Evolutionary conservation across 2,329 filamentous ascomycete genomes (phyloP).

Genomic region (Colletotrichum simmondsii): DNA sequence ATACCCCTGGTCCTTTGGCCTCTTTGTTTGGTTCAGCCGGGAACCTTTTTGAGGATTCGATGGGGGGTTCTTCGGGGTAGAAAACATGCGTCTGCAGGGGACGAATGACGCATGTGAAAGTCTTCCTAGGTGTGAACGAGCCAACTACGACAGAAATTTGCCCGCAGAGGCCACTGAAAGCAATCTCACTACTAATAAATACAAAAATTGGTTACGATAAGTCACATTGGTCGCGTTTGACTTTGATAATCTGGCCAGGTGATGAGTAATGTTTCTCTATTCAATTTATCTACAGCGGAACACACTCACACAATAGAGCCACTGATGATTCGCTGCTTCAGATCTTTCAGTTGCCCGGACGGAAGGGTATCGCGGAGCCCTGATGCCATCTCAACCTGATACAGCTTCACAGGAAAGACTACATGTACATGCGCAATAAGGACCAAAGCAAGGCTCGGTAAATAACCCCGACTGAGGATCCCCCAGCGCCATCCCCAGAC

Average conservation of each 20-base stretch:
- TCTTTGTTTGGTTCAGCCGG: neutral
- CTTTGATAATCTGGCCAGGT: neutral
- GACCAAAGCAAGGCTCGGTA: neutral
- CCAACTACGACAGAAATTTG: neutral
- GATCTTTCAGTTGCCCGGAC: neutral
- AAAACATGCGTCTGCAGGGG: constrained; percentile 10
- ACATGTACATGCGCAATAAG: too few relatives aligned
- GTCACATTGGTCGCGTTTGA: neutral
- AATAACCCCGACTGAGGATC: neutral
- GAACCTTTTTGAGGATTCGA: neutral
- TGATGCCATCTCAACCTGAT: neutral
- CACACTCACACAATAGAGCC: too few relatives aligned
- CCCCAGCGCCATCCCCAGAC: too few relatives aligned
- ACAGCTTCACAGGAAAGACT: neutral
- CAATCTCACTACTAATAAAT: constrained; percentile 1
- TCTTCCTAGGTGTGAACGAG: neutral
- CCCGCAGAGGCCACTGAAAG: constrained; percentile 13
- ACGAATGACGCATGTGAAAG: constrained; percentile 26
- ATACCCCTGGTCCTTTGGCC: neutral
- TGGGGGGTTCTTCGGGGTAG: neutral
- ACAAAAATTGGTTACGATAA: neutral
- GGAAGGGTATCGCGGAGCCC: neutral
- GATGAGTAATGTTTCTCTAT: neutral
- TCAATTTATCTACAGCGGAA: too few relatives aligned
- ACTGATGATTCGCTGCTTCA: neutral